Conservation (phyloP, 192 early-diverging fungal species). For the Piromyces finnis region DNA sequence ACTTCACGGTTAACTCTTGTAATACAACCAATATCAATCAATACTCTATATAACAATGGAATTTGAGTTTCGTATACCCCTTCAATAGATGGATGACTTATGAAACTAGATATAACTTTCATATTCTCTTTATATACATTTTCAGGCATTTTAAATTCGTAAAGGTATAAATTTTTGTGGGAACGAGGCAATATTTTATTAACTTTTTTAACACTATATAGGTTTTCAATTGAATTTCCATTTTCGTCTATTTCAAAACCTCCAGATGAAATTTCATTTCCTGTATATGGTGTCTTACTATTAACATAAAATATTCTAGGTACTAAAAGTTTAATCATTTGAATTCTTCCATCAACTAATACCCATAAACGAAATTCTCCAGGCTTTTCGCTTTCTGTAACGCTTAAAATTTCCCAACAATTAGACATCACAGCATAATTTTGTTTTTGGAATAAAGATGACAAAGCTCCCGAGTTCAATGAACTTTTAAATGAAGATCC, state of each 20-base stretch:
- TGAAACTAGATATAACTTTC: conserved; percentile 55
- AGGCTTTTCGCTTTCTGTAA: conserved; percentile 58
- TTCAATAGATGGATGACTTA: conserved; percentile 70
- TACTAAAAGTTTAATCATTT: conserved; percentile 51
- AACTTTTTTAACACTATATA: neutral
- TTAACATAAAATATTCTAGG: conserved; percentile 77
- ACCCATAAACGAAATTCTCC: conserved; percentile 86
- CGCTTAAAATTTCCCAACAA: conserved; percentile 73
- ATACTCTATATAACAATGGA: conserved; percentile 55
- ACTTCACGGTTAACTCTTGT: conserved; percentile 8
- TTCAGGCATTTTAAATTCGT: conserved; percentile 69
- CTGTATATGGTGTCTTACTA: conserved; percentile 32
- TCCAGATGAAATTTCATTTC: conserved; percentile 8
- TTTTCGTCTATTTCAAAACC: neutral
- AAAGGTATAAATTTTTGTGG: conserved; percentile 51
- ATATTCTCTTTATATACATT: conserved; percentile 47
- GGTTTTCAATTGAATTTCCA: neutral
- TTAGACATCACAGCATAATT: conserved; percentile 39
- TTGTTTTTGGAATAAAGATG: conserved; percentile 49
- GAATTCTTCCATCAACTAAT: conserved; percentile 44
- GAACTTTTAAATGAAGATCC: neutral
- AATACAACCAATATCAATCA: conserved; percentile 58
- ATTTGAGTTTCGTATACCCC: conserved; percentile 92
- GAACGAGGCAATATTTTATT: conserved; percentile 56
- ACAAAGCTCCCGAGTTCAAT: neutral